Base-by-base conservation (phyloP, 2,329 filamentous ascomycete genomes). In the Elsinoe arachidis region DNA sequence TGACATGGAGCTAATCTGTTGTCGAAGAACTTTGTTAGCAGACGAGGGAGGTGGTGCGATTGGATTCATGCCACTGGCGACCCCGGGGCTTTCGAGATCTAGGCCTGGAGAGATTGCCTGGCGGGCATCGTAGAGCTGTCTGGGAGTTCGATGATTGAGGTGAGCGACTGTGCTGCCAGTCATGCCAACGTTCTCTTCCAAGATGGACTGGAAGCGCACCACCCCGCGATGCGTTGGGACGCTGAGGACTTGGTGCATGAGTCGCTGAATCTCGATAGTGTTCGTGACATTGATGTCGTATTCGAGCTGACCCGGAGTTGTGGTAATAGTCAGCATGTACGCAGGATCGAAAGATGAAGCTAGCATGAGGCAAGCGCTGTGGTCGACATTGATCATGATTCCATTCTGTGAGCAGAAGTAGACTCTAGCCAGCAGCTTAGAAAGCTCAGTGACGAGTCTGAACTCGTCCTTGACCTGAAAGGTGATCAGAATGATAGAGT, bases 231-330 rank as follows among this genome's bases (percentile, higher is more conserved):
- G 75, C 0, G 84, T 70, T 0, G 77, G 65, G 2, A 95, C 87
- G 1, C 81, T 80, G 0, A 95, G 75, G 0, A 83, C 77, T 21
- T 89, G 85, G 12, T 83, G 78, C 70, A 96, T 80, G 68, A 87
- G 85, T n/a, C 76, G 78, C 67, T 93, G 88, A 2, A 95, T 80
- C 15, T 95, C 73, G n/a, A 80, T 78, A 1, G 88, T 83, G 69
- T 92, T 93, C 61, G 89, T 83, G 68, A 87, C 87, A 73, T 96
- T 96, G 55, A 83, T 88, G 2, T 83, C 80, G 0, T 87, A 82
- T 60, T 85, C 84, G 58, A 93, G 74, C 62, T 88, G 80, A 10
- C 77, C 77, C 1, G 86, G 78, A 9, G 93, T 76, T 0, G 88
- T 84, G 35, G 80, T 85, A 59, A 96, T 80, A 34, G 82, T 86